Conservation (phyloP, 2,329 filamentous ascomycete genomes). For the Aspergillus transmontanensis region DNA sequence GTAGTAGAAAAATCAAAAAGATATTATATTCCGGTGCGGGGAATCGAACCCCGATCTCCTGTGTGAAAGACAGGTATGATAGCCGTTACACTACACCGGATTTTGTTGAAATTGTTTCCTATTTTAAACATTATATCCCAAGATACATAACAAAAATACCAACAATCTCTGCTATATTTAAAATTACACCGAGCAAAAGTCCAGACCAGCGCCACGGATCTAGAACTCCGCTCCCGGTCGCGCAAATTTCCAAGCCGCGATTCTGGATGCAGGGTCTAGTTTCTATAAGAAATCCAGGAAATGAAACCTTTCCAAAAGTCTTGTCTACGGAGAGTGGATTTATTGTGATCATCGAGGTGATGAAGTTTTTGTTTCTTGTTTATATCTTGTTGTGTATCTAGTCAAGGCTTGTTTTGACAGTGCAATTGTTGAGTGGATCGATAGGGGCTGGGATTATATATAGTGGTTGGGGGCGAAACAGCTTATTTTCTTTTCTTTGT, state of each 20-base stretch:
- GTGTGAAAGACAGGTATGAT: slow-evolving; percentile 21
- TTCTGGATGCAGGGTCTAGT: background rate
- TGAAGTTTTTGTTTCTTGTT: background rate
- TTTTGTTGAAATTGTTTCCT: background rate
- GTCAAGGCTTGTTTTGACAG: background rate
- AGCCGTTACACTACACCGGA: slow-evolving; percentile 21
- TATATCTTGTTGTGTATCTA: background rate
- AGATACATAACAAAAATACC: too few relatives aligned
- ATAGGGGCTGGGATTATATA: background rate
- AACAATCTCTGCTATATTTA: background rate
- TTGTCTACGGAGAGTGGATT: background rate
- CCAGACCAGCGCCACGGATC: background rate
- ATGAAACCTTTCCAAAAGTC: too few relatives aligned
- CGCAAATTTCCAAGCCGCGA: background rate
- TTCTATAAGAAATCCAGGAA: background rate
- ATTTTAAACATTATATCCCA: rapidly evolving
- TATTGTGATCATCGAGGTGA: background rate
- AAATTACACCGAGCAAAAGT: background rate
- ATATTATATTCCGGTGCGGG: slow-evolving; percentile 14
- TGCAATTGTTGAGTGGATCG: too few relatives aligned
- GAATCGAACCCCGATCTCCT: slow-evolving; percentile 21
- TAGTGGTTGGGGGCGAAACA: background rate
- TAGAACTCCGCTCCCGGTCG: background rate
- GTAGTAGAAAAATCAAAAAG: background rate
- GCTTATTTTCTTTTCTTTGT: background rate